Percentiles rank a stretch among this genome's conserved stretches.
These are phyloP conservation scores for Cystobasidium tubakii DNA, from an alignment of 768 basidiomycete species.

Conservation along the genomic window DNA sequence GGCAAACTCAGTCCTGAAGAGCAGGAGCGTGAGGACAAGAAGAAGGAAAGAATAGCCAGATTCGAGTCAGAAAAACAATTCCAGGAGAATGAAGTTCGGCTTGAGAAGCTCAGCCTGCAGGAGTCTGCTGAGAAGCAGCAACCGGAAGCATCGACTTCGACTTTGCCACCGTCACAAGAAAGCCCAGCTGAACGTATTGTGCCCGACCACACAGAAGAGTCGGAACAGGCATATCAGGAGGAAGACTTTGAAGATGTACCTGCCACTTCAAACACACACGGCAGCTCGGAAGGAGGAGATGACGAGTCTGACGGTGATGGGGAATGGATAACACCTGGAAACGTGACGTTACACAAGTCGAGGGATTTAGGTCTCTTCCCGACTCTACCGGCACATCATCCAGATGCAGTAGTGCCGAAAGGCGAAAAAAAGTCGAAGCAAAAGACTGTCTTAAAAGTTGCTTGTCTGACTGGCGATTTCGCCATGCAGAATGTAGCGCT, in stretches of 20 bases:
- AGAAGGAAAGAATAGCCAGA: background rate
- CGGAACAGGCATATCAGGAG: conserved; percentile 21
- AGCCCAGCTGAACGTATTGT: conserved; percentile 7
- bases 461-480: conserved; percentile 97
- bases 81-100: conserved; percentile 4
- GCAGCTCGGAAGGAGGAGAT: conserved; percentile 45
- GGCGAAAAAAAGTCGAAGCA: conserved; percentile 48
- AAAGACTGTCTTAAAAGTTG: conserved; percentile 55
- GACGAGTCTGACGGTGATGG: conserved; percentile 44
- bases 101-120: conserved; percentile 9
- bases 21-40: conserved; percentile 44
- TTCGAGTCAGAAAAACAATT: conserved; percentile 22
- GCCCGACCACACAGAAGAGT: background rate
- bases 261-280: conserved; percentile 37
- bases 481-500: conserved; percentile 97
- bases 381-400: conserved; percentile 41
- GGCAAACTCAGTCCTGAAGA: conserved; percentile 45
- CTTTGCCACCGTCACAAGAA: conserved; percentile 14
- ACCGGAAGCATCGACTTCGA: conserved; percentile 25
- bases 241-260: conserved; percentile 31
- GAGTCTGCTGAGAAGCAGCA: background rate
- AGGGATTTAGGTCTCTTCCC: conserved; percentile 77
- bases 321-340: conserved; percentile 85
- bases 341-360: conserved; percentile 78
- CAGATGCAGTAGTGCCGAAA: background rate